Conservation (phyloP, 768 basidiomycete species). For the Amanita pseudoporphyria region DNA sequence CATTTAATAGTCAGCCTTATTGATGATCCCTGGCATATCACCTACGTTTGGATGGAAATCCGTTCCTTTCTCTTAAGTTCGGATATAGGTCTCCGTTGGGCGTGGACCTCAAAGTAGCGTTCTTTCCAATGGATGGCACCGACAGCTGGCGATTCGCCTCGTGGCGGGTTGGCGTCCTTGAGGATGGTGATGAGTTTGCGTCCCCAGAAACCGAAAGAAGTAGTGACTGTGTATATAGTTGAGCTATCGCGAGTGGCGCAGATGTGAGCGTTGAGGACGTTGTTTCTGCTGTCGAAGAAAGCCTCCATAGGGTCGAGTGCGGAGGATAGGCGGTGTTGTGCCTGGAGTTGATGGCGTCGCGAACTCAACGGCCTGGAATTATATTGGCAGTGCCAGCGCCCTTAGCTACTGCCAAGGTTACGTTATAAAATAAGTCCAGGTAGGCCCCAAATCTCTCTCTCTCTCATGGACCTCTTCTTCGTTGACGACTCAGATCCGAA, state of each 20-base stretch:
- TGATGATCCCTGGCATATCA: no score
- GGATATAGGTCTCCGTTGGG: conserved; percentile 27
- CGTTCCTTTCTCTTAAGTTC: conserved; percentile 32
- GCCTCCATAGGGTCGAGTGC: conserved; percentile 31
- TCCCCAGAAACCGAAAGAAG: conserved; percentile 32
- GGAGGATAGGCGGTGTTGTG: not conserved
- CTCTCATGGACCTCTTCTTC: not conserved
- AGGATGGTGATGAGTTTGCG: conserved; percentile 34
- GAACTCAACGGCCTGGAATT: no score
- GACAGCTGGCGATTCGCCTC: conserved; percentile 24
- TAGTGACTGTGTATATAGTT: conserved; percentile 32
- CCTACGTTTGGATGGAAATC: conserved; percentile 27
- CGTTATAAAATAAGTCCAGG: no score
- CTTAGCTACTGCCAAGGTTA: no score
- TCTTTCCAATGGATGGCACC: conserved; percentile 44
- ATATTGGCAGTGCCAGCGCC: no score
- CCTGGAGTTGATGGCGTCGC: not conserved
- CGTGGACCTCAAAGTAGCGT: conserved; percentile 35
- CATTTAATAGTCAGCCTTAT: no score
- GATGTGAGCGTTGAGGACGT: conserved; percentile 36
- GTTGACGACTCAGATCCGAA: conserved; percentile 1
- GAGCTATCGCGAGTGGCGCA: conserved; percentile 34
- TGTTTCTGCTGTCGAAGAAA: conserved; percentile 40
- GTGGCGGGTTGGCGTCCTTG: conserved; percentile 36
- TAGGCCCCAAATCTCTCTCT: no score